Conservation (phyloP, 78 protist species). For the Dictyostelium capitatum region DNA sequence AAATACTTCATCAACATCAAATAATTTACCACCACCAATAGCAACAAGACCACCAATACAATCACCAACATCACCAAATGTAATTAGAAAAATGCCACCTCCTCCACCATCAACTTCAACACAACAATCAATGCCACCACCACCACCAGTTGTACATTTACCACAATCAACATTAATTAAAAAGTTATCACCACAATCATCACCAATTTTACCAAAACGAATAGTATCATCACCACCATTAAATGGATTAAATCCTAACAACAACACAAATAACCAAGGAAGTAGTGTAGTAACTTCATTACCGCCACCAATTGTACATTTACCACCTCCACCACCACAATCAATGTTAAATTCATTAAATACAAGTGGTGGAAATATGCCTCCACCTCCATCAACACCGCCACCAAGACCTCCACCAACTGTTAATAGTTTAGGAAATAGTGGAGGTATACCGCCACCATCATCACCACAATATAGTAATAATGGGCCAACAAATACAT, state of each 20-base stretch:
- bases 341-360: neutral
- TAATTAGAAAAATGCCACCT: slow-evolving; percentile 9
- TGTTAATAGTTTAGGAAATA: neutral
- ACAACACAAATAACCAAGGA: neutral
- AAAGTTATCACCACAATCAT: slow-evolving; percentile 6
- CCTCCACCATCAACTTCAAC: slow-evolving; percentile 19
- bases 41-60: neutral
- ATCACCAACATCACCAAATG: slow-evolving; percentile 22
- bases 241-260: neutral
- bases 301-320: slow-evolving; percentile 9
- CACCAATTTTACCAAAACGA: neutral
- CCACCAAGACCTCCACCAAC: too few relatives aligned
- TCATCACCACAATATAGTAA: neutral
- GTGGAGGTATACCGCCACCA: slow-evolving; percentile 35
- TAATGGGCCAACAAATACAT: neutral
- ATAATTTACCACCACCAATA: neutral
- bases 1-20: neutral
- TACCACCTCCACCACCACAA: slow-evolving; percentile 12
- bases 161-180: neutral
- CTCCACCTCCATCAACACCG: slow-evolving; percentile 1
- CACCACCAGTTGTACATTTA: neutral
- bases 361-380: slow-evolving; percentile 6
- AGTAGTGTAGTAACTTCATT: neutral
- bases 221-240: slow-evolving; percentile 1
- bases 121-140: neutral